Base-by-base conservation (phyloP, 1,284 basidiomycete genomes). In the Naganishia albida region DNA sequence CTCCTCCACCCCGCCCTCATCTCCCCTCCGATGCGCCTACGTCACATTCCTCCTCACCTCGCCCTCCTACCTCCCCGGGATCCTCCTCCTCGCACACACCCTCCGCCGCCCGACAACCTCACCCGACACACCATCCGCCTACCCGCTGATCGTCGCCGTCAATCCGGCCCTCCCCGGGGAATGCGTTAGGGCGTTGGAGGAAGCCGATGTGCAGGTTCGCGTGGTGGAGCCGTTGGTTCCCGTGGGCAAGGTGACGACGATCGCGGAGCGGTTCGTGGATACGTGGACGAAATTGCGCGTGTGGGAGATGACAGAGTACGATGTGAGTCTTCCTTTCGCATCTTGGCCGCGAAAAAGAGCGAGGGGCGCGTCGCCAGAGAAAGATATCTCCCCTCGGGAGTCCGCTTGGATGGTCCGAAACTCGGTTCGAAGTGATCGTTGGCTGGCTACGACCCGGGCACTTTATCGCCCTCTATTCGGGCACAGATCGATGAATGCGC, bases 221-320 rank as follows among this genome's bases (percentile, higher is more conserved):
- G 38, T 39, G 7, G 66, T 70, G 2, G n/a, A 66, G 25, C 64
- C 64, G 40, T 38, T 70, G 26, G 30, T 69, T 8, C 70, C 70
- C 0, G 20, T n/a, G 15, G 68, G 68, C 0, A 26, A 26, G 54
- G 65, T 67, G 40, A 68, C 57, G 15, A 51, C 67, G 8, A 71
- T 71, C 38, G 63, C 67, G 6, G 70, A 68, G 30, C 34, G 93
- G 55, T 93, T 96, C 74, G 81, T 80, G 25, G 91, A 95, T 74
- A 91, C 91, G 7, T 96, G 93, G 93, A 90, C 89, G 6, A 96
- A 96, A 77, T 78, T 96, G 62, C 85, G 87, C 72, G 88, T 82
- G 0, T 94, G 93, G 73, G 88, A 87, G 69, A 77, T 94, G 67
- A 78, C 75, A 2, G 85, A 89, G 72, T 95, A 86, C 77, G 87